Evolutionary conservation across 1,139 yeast species (phyloP).

Genomic region (Pichia sp.): DNA sequence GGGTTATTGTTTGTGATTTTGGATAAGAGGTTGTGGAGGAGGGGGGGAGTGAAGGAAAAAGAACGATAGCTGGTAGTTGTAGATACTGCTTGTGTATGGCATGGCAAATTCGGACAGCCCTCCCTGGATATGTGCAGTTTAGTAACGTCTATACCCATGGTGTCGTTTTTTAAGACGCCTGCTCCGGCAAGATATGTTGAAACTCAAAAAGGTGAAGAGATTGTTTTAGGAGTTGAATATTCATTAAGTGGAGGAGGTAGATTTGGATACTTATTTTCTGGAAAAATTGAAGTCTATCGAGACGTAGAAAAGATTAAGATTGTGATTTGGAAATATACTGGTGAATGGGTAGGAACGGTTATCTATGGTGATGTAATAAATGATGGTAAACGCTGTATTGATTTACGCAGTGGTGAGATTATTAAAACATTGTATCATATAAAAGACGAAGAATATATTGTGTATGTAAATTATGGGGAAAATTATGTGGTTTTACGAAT

Average conservation of each 20-base stretch:
- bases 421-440: constrained; percentile 10
- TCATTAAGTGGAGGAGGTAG: neutral
- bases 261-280: constrained; percentile 19
- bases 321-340: constrained; percentile 9
- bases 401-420: neutral
- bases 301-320: constrained; percentile 3
- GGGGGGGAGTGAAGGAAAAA: neutral
- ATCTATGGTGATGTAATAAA: constrained; percentile 18
- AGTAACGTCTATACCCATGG: constrained; percentile 3
- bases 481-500: constrained; percentile 20
- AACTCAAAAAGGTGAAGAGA: constrained; percentile 1
- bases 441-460: constrained; percentile 19
- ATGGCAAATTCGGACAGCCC: no score
- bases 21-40: no score
- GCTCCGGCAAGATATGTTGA: constrained; percentile 2
- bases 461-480: constrained; percentile 24
- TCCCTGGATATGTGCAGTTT: no score
- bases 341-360: constrained; percentile 20
- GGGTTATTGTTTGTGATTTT: no score
- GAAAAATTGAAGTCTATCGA: constrained; percentile 21
- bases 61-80: no score
- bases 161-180: constrained; percentile 7
- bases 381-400: constrained; percentile 1
- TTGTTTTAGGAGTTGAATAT: constrained; percentile 12
- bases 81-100: no score